Evolutionary conservation across 345 rosid species (phyloP), one percentile per base, ranked within the genome.

Genomic region (Orychophragmus violaceus): DNA sequence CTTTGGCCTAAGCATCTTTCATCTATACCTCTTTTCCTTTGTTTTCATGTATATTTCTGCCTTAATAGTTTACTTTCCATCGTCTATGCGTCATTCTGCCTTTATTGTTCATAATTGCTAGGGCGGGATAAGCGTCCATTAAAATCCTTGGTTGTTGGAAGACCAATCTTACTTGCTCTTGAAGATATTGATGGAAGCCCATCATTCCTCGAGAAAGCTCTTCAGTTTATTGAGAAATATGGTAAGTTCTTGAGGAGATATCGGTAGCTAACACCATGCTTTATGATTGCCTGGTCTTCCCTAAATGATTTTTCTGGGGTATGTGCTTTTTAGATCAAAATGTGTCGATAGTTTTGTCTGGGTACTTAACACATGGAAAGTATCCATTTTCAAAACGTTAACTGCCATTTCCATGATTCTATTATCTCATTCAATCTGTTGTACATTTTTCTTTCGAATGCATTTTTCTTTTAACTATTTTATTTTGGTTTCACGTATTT

Each of bases 151-250:
- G 95, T 94, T 39, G 96, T 93, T 79, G 99, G 99, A 66, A 90
- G 99, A 65, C 98, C 98, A 33, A 93, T 93, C 77, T 83, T 93
- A 74, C 97, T 93, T 77, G 98, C 98, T 42, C 89, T 94, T 57
- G 99, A 94, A 78, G 99, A 94, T 78, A 94, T 94, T 80, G 99
- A 94, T 78, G 97, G 99, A 56, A 80, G 99, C 55, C 99, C 99
- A 64, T 94, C 99, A 25, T 94, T 94, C 67, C 96, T 94, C 51
- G 99, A 94, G 85, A 94, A 94, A 82, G 99, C 97, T 72, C 97
- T 94, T 79, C 87, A 53, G 66, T 94, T 94, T 80, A 85, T 94
- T 37, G 97, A 94, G 85, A 86, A 84, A 45, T 83, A 79, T 83
- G 99, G 99, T 90, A 69, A 69, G 94, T 73, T 59, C 39, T 33